These are phyloP conservation scores for Chlorokybus atmophyticus DNA, from an alignment of 139 green algal species.

Conservation along the genomic window DNA sequence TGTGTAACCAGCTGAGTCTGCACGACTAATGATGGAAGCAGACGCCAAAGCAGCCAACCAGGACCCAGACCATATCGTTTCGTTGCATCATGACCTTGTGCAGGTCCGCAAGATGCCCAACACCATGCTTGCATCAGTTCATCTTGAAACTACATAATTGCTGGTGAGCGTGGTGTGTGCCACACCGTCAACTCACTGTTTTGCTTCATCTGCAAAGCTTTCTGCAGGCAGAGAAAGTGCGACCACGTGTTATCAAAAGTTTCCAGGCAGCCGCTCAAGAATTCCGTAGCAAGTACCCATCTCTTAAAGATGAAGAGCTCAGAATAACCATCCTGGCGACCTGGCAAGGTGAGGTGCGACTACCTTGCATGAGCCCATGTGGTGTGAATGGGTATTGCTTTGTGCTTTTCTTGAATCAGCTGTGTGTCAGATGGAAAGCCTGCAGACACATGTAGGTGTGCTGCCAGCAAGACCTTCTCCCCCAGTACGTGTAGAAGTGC, in stretches of 20 bases:
- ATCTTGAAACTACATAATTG: neutral
- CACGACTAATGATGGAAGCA: neutral
- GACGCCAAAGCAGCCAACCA: neutral
- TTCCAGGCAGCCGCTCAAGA: neutral
- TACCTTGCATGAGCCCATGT: neutral
- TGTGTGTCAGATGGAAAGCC: neutral
- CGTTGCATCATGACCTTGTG: too few species aligned
- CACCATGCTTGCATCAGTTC: too few species aligned
- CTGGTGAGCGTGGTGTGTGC: neutral
- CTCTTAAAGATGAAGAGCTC: conserved; percentile 2
- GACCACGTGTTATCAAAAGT: neutral
- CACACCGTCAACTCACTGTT: too few species aligned
- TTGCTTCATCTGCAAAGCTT: too few species aligned
- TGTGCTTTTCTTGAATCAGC: neutral
- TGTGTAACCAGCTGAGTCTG: conserved; percentile 1
- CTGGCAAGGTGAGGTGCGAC: neutral
- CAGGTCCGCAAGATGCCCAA: too few species aligned
- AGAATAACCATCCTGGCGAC: neutral
- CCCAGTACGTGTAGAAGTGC: conserved; percentile 8
- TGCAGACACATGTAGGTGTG: neutral
- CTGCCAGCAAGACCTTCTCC: conserved; percentile 8
- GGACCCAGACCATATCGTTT: too few species aligned
- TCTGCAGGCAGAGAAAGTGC: conserved; percentile 1
- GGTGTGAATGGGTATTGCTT: neutral
- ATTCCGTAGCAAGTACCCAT: neutral